Evolutionary conservation across 495 filamentous ascomycete genomes (phyloP).

Genomic region (Chaetomium fimeti): DNA sequence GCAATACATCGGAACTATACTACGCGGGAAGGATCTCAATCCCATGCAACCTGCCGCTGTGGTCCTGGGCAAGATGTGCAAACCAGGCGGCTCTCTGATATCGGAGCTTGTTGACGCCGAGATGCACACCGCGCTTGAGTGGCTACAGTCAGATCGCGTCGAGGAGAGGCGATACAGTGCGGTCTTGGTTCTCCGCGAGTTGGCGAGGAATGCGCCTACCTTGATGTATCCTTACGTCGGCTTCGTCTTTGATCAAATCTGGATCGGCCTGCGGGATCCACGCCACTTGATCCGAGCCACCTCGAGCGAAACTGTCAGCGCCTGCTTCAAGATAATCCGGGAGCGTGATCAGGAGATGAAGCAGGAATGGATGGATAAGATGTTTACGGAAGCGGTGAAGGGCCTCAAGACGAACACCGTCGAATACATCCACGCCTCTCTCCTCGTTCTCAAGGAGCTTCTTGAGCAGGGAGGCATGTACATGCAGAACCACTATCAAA

Average conservation of each 20-base stretch:
- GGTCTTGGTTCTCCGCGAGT: slow-evolving; percentile 82
- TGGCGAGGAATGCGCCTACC: slow-evolving; percentile 87
- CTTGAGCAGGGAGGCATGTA: slow-evolving; percentile 95
- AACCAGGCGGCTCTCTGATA: slow-evolving; percentile 88
- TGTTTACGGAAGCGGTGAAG: slow-evolving; percentile 75
- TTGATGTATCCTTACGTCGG: slow-evolving; percentile 88
- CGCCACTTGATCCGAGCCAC: slow-evolving; percentile 89
- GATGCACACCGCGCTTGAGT: slow-evolving; percentile 90
- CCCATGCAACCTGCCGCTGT: slow-evolving; percentile 85
- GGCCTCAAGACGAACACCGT: slow-evolving; percentile 76
- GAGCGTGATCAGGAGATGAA: slow-evolving; percentile 83
- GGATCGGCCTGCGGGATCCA: slow-evolving; percentile 86
- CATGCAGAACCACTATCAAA: slow-evolving; percentile 85
- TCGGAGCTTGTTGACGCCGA: slow-evolving; percentile 96
- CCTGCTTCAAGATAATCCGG: slow-evolving; percentile 90
- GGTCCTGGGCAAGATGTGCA: slow-evolving; percentile 83
- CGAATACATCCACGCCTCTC: slow-evolving; percentile 85
- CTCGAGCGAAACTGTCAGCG: slow-evolving; percentile 83
- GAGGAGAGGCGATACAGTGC: slow-evolving; percentile 90
- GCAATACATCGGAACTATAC: slow-evolving; percentile 79
- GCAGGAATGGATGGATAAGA: slow-evolving; percentile 79
- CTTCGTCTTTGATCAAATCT: slow-evolving; percentile 89
- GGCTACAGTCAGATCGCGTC: slow-evolving; percentile 90
- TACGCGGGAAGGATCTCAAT: slow-evolving; percentile 82
- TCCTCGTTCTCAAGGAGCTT: slow-evolving; percentile 86